Evolutionary conservation across 108 stramenopile genomes (phyloP).

Genomic region (Thalassiosira profunda): DNA sequence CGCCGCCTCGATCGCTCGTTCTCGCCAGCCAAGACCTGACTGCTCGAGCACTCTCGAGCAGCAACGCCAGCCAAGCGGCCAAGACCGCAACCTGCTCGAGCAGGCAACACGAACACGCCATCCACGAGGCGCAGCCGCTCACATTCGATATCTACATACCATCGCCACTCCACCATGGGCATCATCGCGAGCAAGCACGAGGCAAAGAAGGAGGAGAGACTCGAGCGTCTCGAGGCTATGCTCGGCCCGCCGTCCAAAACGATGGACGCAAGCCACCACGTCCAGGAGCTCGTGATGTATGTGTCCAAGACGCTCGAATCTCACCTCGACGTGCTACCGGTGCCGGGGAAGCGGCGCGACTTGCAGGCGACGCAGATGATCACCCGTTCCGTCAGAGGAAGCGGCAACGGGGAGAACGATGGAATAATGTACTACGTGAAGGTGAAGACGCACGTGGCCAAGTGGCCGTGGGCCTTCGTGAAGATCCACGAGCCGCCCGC

Average conservation of each 20-base stretch:
- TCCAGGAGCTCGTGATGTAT: slow-evolving; percentile 3
- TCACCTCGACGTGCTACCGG: neutral
- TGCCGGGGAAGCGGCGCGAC: neutral
- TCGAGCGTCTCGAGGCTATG: too few relatives aligned
- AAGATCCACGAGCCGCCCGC: slow-evolving; percentile 3
- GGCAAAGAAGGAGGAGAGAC: too few relatives aligned
- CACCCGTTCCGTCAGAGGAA: neutral
- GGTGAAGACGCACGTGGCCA: neutral
- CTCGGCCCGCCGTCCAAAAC: slow-evolving; percentile 18
- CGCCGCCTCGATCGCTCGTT: too few relatives aligned
- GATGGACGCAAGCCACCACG: slow-evolving; percentile 7
- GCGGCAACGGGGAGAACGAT: neutral
- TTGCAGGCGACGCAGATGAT: slow-evolving; percentile 11
- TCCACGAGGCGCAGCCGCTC: too few relatives aligned
- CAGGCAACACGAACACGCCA: too few relatives aligned
- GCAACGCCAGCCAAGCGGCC: too few relatives aligned
- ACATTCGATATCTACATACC: too few relatives aligned
- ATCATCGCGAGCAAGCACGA: too few relatives aligned
- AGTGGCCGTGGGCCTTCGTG: slow-evolving; percentile 14
- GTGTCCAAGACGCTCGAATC: slow-evolving; percentile 3
- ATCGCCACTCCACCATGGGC: too few relatives aligned
- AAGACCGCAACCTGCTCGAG: too few relatives aligned
- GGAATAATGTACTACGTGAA: slow-evolving; percentile 17
- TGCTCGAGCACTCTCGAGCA: too few relatives aligned
- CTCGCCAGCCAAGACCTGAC: too few relatives aligned